These are phyloP conservation scores for Leucosporidium scottii DNA, from an alignment of 768 basidiomycete species.

Conservation along the genomic window DNA sequence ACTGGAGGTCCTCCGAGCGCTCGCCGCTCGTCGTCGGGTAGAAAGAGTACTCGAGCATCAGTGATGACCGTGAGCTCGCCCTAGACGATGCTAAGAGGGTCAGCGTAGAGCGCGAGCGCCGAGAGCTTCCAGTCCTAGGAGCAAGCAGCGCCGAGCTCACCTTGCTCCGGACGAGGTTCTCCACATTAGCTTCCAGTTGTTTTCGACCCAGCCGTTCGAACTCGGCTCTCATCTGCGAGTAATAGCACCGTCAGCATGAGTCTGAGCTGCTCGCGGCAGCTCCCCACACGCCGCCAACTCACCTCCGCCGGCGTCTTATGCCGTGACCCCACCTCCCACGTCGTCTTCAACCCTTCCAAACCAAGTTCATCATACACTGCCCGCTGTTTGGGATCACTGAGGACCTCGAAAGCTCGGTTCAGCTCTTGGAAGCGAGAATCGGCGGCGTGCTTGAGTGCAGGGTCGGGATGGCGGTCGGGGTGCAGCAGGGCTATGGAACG, in stretches of 20 bases:
- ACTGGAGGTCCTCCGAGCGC: constrained; percentile 3
- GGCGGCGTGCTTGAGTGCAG: constrained; percentile 54
- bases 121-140: background rate
- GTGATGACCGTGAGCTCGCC: constrained; percentile 27
- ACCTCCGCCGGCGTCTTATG: constrained; percentile 42
- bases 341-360: constrained; percentile 44
- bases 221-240: constrained; percentile 31
- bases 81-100: background rate
- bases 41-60: constrained; percentile 24
- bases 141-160: constrained; percentile 8
- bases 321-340: constrained; percentile 43
- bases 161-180: constrained; percentile 32
- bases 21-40: constrained; percentile 14
- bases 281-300: background rate
- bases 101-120: background rate
- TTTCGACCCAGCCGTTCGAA: constrained; percentile 28
- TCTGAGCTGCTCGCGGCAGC: background rate
- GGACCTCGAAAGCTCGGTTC: constrained; percentile 75
- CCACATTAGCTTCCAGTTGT: constrained; percentile 31
- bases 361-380: constrained; percentile 72
- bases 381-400: constrained; percentile 54
- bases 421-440: constrained; percentile 64
- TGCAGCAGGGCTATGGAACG: constrained; percentile 56
- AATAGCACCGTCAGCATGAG: background rate
- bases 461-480: constrained; percentile 70